phyloP scores from a whole-genome alignment of 2,329 filamentous ascomycete species.

The Clonostachys chloroleuca region DNA sequence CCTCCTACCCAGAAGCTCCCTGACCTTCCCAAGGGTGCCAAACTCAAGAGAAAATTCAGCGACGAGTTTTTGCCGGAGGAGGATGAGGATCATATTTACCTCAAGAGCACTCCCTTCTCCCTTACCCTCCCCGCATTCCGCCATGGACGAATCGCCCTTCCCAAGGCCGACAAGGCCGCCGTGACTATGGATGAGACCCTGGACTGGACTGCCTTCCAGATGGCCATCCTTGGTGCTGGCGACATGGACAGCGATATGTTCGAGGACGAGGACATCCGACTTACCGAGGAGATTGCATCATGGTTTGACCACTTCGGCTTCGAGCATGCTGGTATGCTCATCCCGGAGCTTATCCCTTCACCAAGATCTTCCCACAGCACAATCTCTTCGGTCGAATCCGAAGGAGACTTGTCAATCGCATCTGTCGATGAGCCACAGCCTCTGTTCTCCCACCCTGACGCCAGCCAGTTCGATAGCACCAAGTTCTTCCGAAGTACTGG shows the following conservation, averaged over 20 bases:
- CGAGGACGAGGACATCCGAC: slow-evolving; percentile 37
- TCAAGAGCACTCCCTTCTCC: slow-evolving; percentile 43
- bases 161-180: slow-evolving; percentile 34
- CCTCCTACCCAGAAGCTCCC: not conserved
- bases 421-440: not conserved
- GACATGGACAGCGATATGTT: slow-evolving; percentile 38
- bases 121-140: slow-evolving; percentile 41
- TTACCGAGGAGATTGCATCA: slow-evolving; percentile 33
- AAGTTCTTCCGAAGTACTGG: slow-evolving; percentile 21
- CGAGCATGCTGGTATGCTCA: slow-evolving; percentile 32
- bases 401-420: not conserved
- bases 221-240: slow-evolving; percentile 54
- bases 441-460: not conserved
- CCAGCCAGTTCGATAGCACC: slow-evolving; percentile 17
- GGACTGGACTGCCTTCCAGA: slow-evolving; percentile 63
- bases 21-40: not conserved
- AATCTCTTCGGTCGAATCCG: slow-evolving; percentile 11
- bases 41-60: not conserved
- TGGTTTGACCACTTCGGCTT: slow-evolving; percentile 52
- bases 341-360: slow-evolving; percentile 11
- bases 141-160: slow-evolving; percentile 51
- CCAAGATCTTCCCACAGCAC: slow-evolving; percentile 12
- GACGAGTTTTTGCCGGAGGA: slow-evolving; percentile 16
- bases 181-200: slow-evolving; percentile 41
- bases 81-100: slow-evolving; percentile 40